Percentiles rank a stretch among this genome's conserved stretches.
Evolutionary conservation across 1,284 basidiomycete genomes (phyloP).

Genomic region (Pascua guehoae): DNA sequence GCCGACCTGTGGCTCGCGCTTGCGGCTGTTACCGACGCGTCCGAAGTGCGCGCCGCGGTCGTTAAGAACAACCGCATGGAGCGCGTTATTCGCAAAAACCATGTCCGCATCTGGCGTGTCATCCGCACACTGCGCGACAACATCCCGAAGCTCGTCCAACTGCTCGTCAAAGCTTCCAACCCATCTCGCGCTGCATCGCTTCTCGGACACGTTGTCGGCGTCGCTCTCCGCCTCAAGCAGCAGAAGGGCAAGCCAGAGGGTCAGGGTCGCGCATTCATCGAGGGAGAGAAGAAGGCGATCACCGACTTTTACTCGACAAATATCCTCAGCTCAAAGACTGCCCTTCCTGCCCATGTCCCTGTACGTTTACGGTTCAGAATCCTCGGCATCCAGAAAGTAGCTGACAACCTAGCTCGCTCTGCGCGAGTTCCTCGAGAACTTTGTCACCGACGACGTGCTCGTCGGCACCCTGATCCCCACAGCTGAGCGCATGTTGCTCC

Average conservation of each 20-base stretch:
- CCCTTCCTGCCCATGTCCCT: constrained; percentile 30
- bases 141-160: constrained; percentile 32
- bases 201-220: constrained; percentile 40
- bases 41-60: constrained; percentile 19
- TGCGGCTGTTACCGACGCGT: constrained; percentile 38
- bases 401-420: constrained; percentile 20
- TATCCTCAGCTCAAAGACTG: constrained; percentile 39
- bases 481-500: constrained; percentile 45
- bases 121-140: constrained; percentile 29
- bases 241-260: constrained; percentile 19
- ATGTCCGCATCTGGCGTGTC: constrained; percentile 37
- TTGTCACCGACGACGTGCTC: constrained; percentile 31
- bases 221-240: constrained; percentile 32
- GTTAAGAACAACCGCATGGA: constrained; percentile 5
- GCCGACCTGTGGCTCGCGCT: constrained; percentile 34
- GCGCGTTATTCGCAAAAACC: constrained; percentile 32
- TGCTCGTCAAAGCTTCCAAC: constrained; percentile 25
- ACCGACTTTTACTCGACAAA: constrained; percentile 37
- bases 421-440: constrained; percentile 31
- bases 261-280: constrained; percentile 24
- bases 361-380: constrained; percentile 13
- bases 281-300: constrained; percentile 36
- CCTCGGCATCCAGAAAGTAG: background rate
- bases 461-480: constrained; percentile 38
- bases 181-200: constrained; percentile 34